A percentile compares a stretch with the other conserved stretches of the same genome.
phyloP scores from a whole-genome alignment of 1,284 basidiomycete genomes.

The Cutaneotrichosporon sp. region DNA sequence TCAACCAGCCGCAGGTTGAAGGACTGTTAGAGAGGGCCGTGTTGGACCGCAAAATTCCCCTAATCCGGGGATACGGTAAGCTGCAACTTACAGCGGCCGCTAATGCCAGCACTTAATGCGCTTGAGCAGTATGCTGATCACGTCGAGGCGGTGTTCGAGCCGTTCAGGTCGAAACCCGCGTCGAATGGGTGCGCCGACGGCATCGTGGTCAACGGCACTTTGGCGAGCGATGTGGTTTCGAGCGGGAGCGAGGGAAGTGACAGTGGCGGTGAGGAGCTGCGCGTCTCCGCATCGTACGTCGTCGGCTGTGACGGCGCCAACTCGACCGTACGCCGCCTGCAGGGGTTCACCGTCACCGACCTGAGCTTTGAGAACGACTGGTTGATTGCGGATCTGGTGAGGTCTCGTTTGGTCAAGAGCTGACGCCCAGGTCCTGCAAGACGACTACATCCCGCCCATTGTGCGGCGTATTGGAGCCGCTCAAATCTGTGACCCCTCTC shows the following conservation, averaged over 20 bases:
- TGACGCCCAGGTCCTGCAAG: conserved; percentile 9
- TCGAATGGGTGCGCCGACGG: not conserved
- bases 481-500: conserved; percentile 22
- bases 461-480: conserved; percentile 1
- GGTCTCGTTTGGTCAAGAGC: not conserved
- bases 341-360: conserved; percentile 9
- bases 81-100: too few species aligned
- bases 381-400: conserved; percentile 20
- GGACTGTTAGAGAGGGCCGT: conserved; percentile 6
- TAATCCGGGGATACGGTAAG: conserved; percentile 10
- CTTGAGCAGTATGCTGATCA: not conserved
- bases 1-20: conserved; percentile 21
- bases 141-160: conserved; percentile 2
- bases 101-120: not conserved
- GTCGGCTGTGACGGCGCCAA: conserved; percentile 25
- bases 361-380: conserved; percentile 24
- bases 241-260: not conserved
- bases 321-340: conserved; percentile 17
- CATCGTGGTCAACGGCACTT: conserved; percentile 1
- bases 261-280: not conserved
- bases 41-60: not conserved
- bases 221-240: not conserved
- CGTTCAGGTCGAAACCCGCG: not conserved
- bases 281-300: conserved; percentile 13
- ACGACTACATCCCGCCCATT: conserved; percentile 8